These are phyloP conservation scores for Arabis alpina DNA, from an alignment of 345 rosid genomes.

Conservation along the genomic window DNA sequence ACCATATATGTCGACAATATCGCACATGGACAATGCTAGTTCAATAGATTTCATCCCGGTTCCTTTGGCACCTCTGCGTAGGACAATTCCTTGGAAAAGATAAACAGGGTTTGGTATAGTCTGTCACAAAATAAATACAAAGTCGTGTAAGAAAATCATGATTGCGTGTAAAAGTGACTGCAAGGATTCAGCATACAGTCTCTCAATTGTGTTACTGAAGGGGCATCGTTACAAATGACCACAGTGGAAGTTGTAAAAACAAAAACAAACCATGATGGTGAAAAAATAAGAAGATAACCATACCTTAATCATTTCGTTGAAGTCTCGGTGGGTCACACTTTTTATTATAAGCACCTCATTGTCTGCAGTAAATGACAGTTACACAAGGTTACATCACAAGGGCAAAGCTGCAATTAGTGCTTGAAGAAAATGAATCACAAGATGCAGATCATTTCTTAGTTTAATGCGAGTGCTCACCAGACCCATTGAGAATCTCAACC, in stretches of 20 bases:
- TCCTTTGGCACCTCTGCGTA: constrained; percentile 98
- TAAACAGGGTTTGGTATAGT: constrained; percentile 92
- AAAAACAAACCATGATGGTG: background rate
- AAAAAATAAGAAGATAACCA: background rate
- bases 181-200: constrained; percentile 22
- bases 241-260: constrained; percentile 1
- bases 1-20: constrained; percentile 91
- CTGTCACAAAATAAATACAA: constrained; percentile 51
- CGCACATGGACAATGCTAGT: constrained; percentile 95
- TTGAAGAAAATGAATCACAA: constrained; percentile 10
- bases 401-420: constrained; percentile 15
- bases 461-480: constrained; percentile 54
- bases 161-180: constrained; percentile 14
- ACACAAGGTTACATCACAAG: constrained; percentile 30
- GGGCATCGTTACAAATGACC: constrained; percentile 12
- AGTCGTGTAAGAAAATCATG: background rate
- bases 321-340: constrained; percentile 88
- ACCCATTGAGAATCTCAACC: constrained; percentile 80
- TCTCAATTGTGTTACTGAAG: background rate
- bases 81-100: constrained; percentile 96
- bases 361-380: constrained; percentile 58
- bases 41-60: constrained; percentile 97
- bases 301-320: constrained; percentile 95
- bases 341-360: constrained; percentile 93
- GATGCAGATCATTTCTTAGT: constrained; percentile 5